Evolutionary conservation across 2,329 filamentous ascomycete genomes (phyloP).

Genomic region (Eurotiales sp.): DNA sequence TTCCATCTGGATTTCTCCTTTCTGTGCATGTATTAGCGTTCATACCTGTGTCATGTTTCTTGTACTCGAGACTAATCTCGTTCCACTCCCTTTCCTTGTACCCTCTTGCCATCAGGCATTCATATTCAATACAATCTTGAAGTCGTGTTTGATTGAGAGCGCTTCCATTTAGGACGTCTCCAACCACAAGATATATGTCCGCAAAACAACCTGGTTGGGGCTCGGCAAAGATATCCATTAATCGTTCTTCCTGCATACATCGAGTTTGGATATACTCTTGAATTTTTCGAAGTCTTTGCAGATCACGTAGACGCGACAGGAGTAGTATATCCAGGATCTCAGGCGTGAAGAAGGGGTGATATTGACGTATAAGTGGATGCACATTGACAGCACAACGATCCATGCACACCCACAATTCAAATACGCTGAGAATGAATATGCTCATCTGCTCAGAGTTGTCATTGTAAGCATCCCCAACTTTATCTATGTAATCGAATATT

Average conservation of each 20-base stretch:
- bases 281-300: conserved; percentile 50
- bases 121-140: neutral
- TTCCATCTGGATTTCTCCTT: conserved; percentile 20
- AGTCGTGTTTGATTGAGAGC: neutral
- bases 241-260: conserved; percentile 17
- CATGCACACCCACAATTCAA: conserved; percentile 58
- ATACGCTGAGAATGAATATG: conserved; percentile 49
- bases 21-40: conserved; percentile 29
- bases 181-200: conserved; percentile 41
- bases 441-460: conserved; percentile 50
- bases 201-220: conserved; percentile 45
- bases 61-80: conserved; percentile 30
- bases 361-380: conserved; percentile 50
- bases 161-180: neutral
- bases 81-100: conserved; percentile 22
- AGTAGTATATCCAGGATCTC: conserved; percentile 55
- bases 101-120: neutral
- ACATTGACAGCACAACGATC: conserved; percentile 45
- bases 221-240: conserved; percentile 48
- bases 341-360: conserved; percentile 49
- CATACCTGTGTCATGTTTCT: conserved; percentile 35
- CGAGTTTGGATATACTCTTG: conserved; percentile 49
- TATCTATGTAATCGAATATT: conserved; percentile 35
- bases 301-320: conserved; percentile 44
- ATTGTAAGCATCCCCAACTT: conserved; percentile 37